Evolutionary conservation across 2,329 filamentous ascomycete species (phyloP).

Genomic region (Esteya vermicola): DNA sequence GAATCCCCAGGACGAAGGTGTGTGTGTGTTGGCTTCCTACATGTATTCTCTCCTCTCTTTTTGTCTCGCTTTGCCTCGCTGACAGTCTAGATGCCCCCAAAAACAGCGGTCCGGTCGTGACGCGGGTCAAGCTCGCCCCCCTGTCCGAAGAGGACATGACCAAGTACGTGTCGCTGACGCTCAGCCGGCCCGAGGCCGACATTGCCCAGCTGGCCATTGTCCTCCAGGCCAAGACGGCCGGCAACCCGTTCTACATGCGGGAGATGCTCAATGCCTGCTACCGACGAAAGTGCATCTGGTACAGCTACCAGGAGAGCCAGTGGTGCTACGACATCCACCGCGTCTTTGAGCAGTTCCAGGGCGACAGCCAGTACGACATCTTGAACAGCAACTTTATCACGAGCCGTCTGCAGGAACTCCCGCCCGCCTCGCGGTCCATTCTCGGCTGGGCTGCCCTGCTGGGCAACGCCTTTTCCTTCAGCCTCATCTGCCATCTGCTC

Average conservation of each 20-base stretch:
- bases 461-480: constrained; percentile 73
- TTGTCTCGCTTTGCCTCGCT: neutral
- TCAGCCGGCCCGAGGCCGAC: constrained; percentile 59
- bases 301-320: constrained; percentile 66
- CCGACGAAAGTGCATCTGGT: constrained; percentile 78
- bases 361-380: constrained; percentile 63
- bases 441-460: constrained; percentile 77
- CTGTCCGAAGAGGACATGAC: constrained; percentile 68
- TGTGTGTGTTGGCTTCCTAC: neutral
- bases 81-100: constrained; percentile 22
- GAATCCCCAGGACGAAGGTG: constrained; percentile 40
- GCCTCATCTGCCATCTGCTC: constrained; percentile 62
- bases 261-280: constrained; percentile 84
- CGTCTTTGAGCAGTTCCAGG: constrained; percentile 73
- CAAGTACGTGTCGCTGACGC: constrained; percentile 67
- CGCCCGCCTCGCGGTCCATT: constrained; percentile 58
- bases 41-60: neutral
- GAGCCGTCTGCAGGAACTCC: constrained; percentile 62
- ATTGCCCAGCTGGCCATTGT: constrained; percentile 68
- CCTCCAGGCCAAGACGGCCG: constrained; percentile 75
- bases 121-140: constrained; percentile 56
- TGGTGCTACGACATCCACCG: constrained; percentile 82
- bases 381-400: constrained; percentile 74
- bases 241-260: constrained; percentile 82
- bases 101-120: constrained; percentile 41